Conservation (phyloP, 495 filamentous ascomycete species). For the Tuber indicum region DNA sequence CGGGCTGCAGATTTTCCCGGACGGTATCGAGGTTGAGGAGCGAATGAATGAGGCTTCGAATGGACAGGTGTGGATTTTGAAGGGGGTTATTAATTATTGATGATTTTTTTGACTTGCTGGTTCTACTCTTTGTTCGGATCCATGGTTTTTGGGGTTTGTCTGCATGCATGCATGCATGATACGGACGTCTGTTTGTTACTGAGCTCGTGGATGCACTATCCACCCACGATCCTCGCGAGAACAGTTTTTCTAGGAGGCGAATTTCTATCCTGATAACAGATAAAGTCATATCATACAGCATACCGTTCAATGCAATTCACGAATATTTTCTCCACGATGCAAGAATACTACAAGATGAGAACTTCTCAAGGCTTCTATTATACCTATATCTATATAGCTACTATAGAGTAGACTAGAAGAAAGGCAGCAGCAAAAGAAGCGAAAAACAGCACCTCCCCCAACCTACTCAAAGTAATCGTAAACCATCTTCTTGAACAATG, state of each 20-base stretch:
- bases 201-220: background rate
- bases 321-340: background rate
- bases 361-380: background rate
- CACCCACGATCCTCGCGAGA: background rate
- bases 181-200: background rate
- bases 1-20: slow-evolving; percentile 55
- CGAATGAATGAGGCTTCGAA: slow-evolving; percentile 59
- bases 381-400: background rate
- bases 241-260: background rate
- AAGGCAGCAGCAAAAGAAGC: background rate
- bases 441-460: background rate
- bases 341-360: background rate
- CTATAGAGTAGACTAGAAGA: background rate
- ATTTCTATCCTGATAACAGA: background rate
- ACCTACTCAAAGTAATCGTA: slow-evolving; percentile 53
- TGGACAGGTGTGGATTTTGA: slow-evolving; percentile 61
- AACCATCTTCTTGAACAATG: slow-evolving; percentile 60
- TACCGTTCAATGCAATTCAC: background rate
- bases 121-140: background rate
- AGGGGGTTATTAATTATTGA: slow-evolving; percentile 53
- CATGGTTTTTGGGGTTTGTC: background rate
- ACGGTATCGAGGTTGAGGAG: slow-evolving; percentile 54
- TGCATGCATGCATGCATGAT: background rate
- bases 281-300: background rate
- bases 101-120: background rate